Base-by-base conservation (phyloP, 1,284 basidiomycete species). In the Exsudoporus floridanus region DNA sequence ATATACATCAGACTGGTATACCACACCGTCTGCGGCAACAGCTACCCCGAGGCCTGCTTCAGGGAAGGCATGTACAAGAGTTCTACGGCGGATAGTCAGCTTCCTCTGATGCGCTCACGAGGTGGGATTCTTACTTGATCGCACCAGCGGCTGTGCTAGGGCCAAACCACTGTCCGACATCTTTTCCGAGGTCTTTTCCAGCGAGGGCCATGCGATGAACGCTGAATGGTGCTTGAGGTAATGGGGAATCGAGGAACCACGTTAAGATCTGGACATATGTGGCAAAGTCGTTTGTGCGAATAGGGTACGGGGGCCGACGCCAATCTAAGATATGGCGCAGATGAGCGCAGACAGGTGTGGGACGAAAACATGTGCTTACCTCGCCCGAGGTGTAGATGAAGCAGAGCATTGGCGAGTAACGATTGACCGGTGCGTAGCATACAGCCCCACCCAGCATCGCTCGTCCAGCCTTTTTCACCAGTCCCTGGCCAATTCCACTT, bases 111-210 rank as follows among this genome's bases (percentile, higher is more conserved):
- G 42, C 37, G 13, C 16, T 38, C 10, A 27, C 34, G 42, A 45
- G 33, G 36, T 5, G 45, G 38, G 46, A 53, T 10, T 73, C 82
- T 57, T 66, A 90, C 88, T 90, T 93, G 74, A 98, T 90, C 14
- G 94, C 95, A 33, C 94, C 94, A 7, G 95, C 94, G 28, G 96
- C 96, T 0, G 93, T 96, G 66, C 92, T 96, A 0, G 96, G 96
- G 0, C 96, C 96, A 65, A 98, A 98, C 96, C 96, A 98, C 70
- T 94, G 90, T 3, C 96, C 96, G 0, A 98, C 90, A 60, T 95
- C 92, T 60, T 93, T 98, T 13, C 96, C 96, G 1, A 98, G 80
- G 58, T 94, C 89, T 68, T 97, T 96, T 4, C 96, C 96, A 10
- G 94, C 90, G 16, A 94, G 75, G 0, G 95, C 95, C 88, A 99